These are phyloP conservation scores for Cicer judaicum DNA, from an alignment of 306 rosid genomes.

Conservation along the genomic window DNA sequence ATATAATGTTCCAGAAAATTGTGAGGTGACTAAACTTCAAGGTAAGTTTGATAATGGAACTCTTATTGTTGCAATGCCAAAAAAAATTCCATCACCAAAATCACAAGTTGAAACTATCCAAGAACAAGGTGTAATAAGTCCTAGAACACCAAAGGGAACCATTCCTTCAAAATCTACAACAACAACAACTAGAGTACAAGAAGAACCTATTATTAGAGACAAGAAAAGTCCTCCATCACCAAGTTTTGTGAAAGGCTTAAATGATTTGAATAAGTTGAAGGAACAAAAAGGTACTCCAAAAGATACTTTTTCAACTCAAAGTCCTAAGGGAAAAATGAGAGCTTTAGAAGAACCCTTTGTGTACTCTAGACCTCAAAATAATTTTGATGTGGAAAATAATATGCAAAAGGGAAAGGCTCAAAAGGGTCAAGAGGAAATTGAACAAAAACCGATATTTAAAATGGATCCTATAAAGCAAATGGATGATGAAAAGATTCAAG, in stretches of 20 bases:
- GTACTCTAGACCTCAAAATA: conserved; percentile 12
- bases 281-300: conserved; percentile 28
- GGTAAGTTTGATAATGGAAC: conserved; percentile 47
- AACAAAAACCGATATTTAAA: conserved; percentile 26
- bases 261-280: conserved; percentile 30
- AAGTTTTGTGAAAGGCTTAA: conserved; percentile 17
- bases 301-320: not conserved
- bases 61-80: conserved; percentile 63
- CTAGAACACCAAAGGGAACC: conserved; percentile 14
- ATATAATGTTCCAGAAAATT: conserved; percentile 47
- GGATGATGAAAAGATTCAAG: conserved; percentile 33
- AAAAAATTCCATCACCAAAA: conserved; percentile 40
- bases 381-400: conserved; percentile 33
- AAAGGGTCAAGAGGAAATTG: conserved; percentile 40
- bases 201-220: conserved; percentile 20
- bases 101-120: conserved; percentile 29
- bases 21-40: conserved; percentile 41
- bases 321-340: conserved; percentile 38
- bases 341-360: conserved; percentile 21
- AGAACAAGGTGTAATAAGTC: conserved; percentile 26
- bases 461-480: not conserved
- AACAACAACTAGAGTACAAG: not conserved
- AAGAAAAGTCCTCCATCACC: conserved; percentile 18
- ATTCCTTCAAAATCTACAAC: conserved; percentile 43
- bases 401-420: conserved; percentile 20